A percentile compares a stretch with the other conserved stretches of the same genome.
These are phyloP conservation scores for Tephrocybe rancida DNA, from an alignment of 768 basidiomycete genomes.

Conservation along the genomic window DNA sequence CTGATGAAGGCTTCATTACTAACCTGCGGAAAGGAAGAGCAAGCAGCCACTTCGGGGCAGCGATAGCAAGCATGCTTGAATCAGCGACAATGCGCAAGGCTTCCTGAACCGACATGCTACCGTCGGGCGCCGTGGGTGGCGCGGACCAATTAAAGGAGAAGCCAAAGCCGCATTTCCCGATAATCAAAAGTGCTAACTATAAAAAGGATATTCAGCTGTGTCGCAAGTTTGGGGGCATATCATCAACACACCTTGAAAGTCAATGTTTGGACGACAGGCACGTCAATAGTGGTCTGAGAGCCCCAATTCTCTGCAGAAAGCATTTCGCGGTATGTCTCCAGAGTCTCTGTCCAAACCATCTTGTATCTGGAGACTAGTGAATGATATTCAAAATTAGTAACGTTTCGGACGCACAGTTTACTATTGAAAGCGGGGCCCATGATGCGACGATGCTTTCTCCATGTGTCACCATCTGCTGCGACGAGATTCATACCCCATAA, in stretches of 20 bases:
- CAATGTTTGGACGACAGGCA: constrained; percentile 26
- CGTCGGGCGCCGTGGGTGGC: constrained; percentile 37
- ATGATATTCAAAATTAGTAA: background rate
- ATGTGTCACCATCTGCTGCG: constrained; percentile 43
- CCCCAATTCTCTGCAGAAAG: constrained; percentile 30
- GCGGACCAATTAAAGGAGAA: constrained; percentile 42
- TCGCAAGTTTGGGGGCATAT: background rate
- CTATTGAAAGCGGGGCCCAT: constrained; percentile 47
- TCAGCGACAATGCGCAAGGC: constrained; percentile 37
- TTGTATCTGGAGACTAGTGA: constrained; percentile 25
- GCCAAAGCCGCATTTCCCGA: constrained; percentile 50
- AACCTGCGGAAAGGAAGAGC: constrained; percentile 38
- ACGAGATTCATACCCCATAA: constrained; percentile 50
- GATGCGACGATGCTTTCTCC: constrained; percentile 48
- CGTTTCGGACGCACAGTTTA: constrained; percentile 31
- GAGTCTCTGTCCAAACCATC: constrained; percentile 37
- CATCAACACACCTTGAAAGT: constrained; percentile 30
- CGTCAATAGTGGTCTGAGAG: constrained; percentile 15
- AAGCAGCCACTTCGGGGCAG: constrained; percentile 40
- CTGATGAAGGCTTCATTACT: background rate
- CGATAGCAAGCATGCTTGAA: constrained; percentile 23
- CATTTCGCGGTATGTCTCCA: constrained; percentile 35
- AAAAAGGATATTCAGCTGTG: background rate
- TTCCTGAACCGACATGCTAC: constrained; percentile 39
- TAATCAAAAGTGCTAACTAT: constrained; percentile 44